phyloP scores from a whole-genome alignment of 352 stramenopile species.

The Phytophthora chlamydospora region DNA sequence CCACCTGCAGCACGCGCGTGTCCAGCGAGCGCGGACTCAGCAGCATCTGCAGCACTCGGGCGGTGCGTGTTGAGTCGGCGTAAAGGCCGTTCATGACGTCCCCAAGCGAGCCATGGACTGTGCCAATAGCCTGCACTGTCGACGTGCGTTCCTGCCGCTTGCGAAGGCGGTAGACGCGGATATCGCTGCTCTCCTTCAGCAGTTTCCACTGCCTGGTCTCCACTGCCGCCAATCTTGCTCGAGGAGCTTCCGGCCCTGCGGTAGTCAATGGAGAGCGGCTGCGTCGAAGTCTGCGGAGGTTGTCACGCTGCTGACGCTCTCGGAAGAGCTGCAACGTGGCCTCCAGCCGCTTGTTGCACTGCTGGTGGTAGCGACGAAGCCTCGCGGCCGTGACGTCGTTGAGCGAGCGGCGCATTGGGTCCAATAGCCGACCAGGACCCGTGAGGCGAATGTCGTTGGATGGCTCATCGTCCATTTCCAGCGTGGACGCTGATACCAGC shows the following conservation, averaged over 20 bases:
- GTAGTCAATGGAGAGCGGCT: slow-evolving; percentile 22
- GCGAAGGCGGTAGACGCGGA: slow-evolving; percentile 62
- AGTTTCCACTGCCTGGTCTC: slow-evolving; percentile 66
- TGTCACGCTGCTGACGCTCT: slow-evolving; percentile 52
- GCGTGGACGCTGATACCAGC: slow-evolving; percentile 35
- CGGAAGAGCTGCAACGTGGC: slow-evolving; percentile 50
- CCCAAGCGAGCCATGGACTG: slow-evolving; percentile 61
- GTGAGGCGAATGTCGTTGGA: neutral
- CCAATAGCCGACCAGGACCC: neutral
- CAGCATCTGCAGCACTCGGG: slow-evolving; percentile 64
- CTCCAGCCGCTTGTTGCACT: slow-evolving; percentile 51
- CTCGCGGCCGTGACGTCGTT: slow-evolving; percentile 50
- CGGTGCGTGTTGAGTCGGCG: slow-evolving; percentile 72
- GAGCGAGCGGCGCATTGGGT: slow-evolving; percentile 22
- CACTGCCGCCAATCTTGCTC: neutral
- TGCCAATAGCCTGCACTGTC: slow-evolving; percentile 64
- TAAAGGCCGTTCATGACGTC: slow-evolving; percentile 85
- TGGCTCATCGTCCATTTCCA: slow-evolving; percentile 45
- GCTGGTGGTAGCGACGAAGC: slow-evolving; percentile 56
- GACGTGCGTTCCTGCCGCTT: slow-evolving; percentile 48
- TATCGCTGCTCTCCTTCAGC: slow-evolving; percentile 61
- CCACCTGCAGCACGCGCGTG: slow-evolving; percentile 67
- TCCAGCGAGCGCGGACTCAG: slow-evolving; percentile 64
- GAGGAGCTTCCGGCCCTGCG: slow-evolving; percentile 4
- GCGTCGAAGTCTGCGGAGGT: slow-evolving; percentile 14